These are phyloP conservation scores for Naegleria fowleri DNA, from an alignment of 208 protist species.

Conservation along the genomic window DNA sequence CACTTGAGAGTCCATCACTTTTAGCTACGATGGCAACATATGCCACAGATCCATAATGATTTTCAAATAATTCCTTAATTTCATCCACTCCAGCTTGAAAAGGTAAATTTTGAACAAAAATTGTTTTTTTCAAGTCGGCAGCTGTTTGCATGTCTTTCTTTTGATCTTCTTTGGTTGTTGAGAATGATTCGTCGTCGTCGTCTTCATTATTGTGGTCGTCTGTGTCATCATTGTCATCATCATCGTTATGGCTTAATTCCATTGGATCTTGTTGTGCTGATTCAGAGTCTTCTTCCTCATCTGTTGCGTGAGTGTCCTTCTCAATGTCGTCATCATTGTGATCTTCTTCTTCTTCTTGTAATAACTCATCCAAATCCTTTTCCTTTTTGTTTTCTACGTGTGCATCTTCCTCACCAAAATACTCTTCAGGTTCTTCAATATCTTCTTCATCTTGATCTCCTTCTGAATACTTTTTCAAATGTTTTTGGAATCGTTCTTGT, in stretches of 20 bases:
- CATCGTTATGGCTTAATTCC: too few species aligned
- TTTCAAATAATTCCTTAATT: not conserved
- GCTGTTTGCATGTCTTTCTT: not conserved
- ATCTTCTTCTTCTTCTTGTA: not conserved
- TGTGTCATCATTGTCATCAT: not conserved
- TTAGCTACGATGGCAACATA: not conserved
- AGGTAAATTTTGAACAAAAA: conserved; percentile 17
- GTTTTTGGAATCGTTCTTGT: not conserved
- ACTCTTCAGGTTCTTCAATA: not conserved
- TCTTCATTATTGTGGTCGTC: not conserved
- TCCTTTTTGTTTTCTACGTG: not conserved
- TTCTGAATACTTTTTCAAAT: not conserved
- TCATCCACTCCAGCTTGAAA: not conserved
- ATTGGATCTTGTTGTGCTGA: too few species aligned
- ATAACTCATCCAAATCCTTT: not conserved
- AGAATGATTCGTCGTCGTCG: too few species aligned
- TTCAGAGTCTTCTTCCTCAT: not conserved
- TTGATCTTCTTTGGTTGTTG: not conserved
- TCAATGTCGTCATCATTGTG: not conserved
- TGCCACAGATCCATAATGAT: not conserved
- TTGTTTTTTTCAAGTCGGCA: not conserved
- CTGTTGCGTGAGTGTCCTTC: not conserved
- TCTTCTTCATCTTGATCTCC: not conserved
- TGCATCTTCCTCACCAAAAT: not conserved
- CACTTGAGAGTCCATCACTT: not conserved